Conservation (phyloP, 345 rosid species). For the Populus ilicifolia region DNA sequence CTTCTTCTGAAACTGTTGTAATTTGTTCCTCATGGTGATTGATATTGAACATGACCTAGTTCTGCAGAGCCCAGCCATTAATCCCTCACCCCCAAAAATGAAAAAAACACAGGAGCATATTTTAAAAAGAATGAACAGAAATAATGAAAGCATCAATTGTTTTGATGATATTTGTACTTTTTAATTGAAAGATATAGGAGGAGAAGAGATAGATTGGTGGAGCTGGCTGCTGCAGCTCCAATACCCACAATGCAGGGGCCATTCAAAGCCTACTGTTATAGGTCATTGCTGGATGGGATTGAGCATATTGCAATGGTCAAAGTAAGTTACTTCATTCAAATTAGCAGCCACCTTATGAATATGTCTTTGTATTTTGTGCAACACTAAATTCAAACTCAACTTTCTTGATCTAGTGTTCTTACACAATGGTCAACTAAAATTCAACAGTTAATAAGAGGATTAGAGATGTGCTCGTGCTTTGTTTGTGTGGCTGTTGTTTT, state of each 20-base stretch:
- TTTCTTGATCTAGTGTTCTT: neutral
- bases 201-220: slow-evolving; percentile 29
- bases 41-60: neutral
- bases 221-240: slow-evolving; percentile 26
- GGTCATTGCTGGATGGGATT: slow-evolving; percentile 25
- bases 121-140: neutral
- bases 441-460: neutral
- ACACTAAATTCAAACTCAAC: neutral
- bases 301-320: slow-evolving; percentile 37
- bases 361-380: neutral
- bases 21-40: neutral
- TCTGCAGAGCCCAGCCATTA: neutral
- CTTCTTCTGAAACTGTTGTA: neutral
- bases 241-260: slow-evolving; percentile 37
- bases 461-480: neutral
- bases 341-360: neutral
- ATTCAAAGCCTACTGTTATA: slow-evolving; percentile 30
- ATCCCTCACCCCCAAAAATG: neutral
- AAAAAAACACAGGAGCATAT: no score
- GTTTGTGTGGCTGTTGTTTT: neutral
- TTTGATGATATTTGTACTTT: neutral
- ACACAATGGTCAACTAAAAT: neutral
- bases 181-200: slow-evolving; percentile 21
- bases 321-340: slow-evolving; percentile 14
- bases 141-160: neutral